Evolutionary conservation across 495 filamentous ascomycete species (phyloP), one percentile per base, ranked within the genome.

Genomic region (Talaromyces thailandensis): DNA sequence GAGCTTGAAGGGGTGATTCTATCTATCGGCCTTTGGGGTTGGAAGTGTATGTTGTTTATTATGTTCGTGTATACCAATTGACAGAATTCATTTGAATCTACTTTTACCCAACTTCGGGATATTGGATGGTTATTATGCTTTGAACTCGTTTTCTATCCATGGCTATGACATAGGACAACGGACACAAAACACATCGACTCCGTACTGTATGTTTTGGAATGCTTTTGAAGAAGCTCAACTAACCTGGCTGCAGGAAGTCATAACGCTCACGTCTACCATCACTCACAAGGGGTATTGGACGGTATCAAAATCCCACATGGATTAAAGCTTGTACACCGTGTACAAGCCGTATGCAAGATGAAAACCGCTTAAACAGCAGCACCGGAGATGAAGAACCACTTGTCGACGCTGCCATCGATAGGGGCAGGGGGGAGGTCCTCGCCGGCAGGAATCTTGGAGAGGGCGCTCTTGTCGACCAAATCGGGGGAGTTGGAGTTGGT

Each of bases 321-420:
- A 21, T 7, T 8, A 40, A 40, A 21, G 43, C 43, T 48, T 5
- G 9, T 48, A 21, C n/a, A 18, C 6, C 43, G 5, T 48, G 43
- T 21, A 28, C 11, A 53, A 53, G 25, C 50, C 25, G 48, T 51
- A 51, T 53, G 50, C 23, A 21, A 48, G 18, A 9, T 48, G 21
- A 40, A 0, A 21, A 48, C 43, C 1, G 55, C 37, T 63, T 92
- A 96, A 61, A 89, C 84, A 68, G 94, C 90, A 74, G 94, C 94
- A 74, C 94, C 94, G 73, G 93, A 97, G 79, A 99, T 99, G 84
- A 96, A 99, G 87, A 99, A 99, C 94, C 95, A 99, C 84, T 99
- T 99, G 85, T 99, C 94, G 71, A 97, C 96, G 80, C 87, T 94
- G 68, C 88, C 85, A 73, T 99, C 94, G 67, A 98, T 96, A 63